phyloP scores from a whole-genome alignment of 1,284 basidiomycete genomes.

The Puccinia triticina region DNA sequence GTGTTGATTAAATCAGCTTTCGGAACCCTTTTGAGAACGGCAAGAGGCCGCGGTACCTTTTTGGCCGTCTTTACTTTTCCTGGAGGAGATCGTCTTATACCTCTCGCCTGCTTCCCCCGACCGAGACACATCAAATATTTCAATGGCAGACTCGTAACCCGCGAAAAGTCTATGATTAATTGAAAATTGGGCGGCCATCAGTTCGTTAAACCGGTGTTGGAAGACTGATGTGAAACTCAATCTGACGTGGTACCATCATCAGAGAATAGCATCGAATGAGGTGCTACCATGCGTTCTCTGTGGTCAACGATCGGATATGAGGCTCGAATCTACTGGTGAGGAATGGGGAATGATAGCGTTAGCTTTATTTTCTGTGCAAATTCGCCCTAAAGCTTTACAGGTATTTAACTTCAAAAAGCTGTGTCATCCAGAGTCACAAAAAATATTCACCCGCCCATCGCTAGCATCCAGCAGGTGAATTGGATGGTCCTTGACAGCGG shows the following conservation, averaged over 20 bases:
- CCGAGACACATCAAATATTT: conserved; percentile 76
- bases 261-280: conserved; percentile 79
- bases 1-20: not conserved
- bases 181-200: conserved; percentile 3
- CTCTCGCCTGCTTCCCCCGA: conserved; percentile 73
- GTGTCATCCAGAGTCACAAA: conserved; percentile 25
- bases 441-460: conserved; percentile 70
- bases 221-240: not conserved
- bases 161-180: conserved; percentile 72
- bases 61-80: conserved; percentile 77
- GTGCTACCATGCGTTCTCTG: conserved; percentile 80
- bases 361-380: conserved; percentile 11
- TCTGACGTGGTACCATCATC: conserved; percentile 69
- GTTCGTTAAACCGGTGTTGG: not conserved
- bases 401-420: not conserved
- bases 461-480: conserved; percentile 77
- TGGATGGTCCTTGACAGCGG: conserved; percentile 77
- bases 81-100: conserved; percentile 73
- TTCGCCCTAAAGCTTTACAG: not conserved
- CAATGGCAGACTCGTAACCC: conserved; percentile 84
- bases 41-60: conserved; percentile 68
- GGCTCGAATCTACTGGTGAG: conserved; percentile 70
- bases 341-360: not conserved
- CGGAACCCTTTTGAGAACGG: conserved; percentile 22
- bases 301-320: conserved; percentile 89